These are phyloP conservation scores for Raddia guianensis DNA, from an alignment of 176 grass and related monocot species.

Conservation along the genomic window DNA sequence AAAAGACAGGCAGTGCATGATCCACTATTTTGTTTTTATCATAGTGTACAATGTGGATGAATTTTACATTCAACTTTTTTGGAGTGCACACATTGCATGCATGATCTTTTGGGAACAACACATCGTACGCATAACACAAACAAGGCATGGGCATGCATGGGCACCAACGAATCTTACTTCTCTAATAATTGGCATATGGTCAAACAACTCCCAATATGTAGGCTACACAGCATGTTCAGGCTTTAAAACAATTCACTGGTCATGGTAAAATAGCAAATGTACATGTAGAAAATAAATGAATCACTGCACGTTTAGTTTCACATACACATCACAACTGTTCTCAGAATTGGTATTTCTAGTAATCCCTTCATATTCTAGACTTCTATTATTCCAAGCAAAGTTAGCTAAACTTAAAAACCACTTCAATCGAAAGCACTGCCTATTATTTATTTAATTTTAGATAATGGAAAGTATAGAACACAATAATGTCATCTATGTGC, in stretches of 20 bases:
- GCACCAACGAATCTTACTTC: no score
- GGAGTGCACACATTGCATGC: no score
- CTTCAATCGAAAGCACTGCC: background rate
- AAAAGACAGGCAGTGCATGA: no score
- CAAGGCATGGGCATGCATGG: no score
- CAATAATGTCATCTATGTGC: background rate
- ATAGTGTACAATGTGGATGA: no score
- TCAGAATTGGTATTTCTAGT: background rate
- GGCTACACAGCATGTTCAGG: background rate
- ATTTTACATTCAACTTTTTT: no score
- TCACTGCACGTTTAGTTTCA: constrained; percentile 13
- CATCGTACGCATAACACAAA: no score
- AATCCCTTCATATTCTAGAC: background rate
- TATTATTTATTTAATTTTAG: constrained; percentile 1
- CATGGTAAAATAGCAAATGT: background rate
- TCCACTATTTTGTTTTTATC: no score
- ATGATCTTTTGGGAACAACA: no score
- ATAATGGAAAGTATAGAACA: constrained; percentile 14
- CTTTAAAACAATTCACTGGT: background rate
- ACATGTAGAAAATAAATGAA: background rate
- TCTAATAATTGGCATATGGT: background rate
- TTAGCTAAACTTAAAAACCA: constrained; percentile 7
- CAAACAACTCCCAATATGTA: background rate
- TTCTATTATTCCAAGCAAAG: constrained; percentile 13
- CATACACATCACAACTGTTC: constrained; percentile 20